phyloP scores from a whole-genome alignment of 2,329 filamentous ascomycete genomes.

The Sclerotinia subarctica region DNA sequence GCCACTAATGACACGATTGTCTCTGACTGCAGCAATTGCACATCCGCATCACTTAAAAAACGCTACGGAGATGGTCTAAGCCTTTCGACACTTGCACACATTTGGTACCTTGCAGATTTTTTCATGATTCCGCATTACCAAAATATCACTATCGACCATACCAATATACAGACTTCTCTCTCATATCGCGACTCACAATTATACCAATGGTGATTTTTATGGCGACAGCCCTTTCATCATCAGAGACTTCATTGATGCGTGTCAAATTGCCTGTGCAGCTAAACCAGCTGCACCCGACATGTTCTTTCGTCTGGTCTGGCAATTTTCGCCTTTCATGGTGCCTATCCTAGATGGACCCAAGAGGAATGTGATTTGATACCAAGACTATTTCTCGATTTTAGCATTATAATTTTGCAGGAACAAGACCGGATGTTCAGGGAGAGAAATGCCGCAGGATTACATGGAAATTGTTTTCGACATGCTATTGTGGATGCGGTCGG shows the following conservation, averaged over 20 bases:
- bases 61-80: background rate
- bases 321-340: background rate
- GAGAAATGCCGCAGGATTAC: too few relatives aligned
- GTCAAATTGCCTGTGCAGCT: background rate
- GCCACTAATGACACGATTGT: background rate
- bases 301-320: background rate
- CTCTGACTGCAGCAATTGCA: background rate
- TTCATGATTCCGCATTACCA: background rate
- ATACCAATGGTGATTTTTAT: background rate
- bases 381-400: background rate
- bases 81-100: background rate
- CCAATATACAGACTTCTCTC: background rate
- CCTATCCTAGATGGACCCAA: background rate
- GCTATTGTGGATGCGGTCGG: background rate
- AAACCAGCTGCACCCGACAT: background rate
- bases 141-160: background rate
- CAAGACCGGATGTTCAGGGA: too few relatives aligned
- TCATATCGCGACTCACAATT: background rate
- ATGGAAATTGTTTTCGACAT: background rate
- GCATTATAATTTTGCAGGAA: background rate
- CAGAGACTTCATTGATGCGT: background rate
- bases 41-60: background rate
- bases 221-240: background rate
- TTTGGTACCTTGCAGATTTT: background rate
- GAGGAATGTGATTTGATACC: background rate